These are phyloP conservation scores for Podospora pseudocomata DNA, from an alignment of 495 filamentous ascomycete genomes.

Conservation along the genomic window DNA sequence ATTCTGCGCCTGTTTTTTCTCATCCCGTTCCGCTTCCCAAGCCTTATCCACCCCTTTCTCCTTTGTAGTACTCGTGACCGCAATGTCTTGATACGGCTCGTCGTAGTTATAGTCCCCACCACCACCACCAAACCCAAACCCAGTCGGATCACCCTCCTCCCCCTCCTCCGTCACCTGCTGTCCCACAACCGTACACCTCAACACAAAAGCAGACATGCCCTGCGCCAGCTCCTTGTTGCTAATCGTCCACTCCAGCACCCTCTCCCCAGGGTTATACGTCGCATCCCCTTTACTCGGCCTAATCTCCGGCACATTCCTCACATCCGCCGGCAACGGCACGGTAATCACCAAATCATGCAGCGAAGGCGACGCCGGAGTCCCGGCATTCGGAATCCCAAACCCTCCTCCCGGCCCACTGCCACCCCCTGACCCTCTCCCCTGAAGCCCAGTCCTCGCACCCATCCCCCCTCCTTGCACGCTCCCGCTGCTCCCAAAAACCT, in stretches of 20 bases:
- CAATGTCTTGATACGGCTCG: conserved; percentile 48
- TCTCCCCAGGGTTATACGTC: conserved; percentile 66
- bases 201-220: conserved; percentile 61
- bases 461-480: neutral
- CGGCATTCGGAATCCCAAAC: conserved; percentile 30
- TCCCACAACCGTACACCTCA: conserved; percentile 77
- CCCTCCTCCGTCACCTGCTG: conserved; percentile 59
- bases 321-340: conserved; percentile 73
- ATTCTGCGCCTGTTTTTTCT: conserved; percentile 61
- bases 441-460: conserved; percentile 14
- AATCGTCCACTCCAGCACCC: conserved; percentile 78
- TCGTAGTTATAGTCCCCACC: conserved; percentile 60
- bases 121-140: conserved; percentile 40
- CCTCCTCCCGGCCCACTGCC: conserved; percentile 24
- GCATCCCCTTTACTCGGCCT: conserved; percentile 82
- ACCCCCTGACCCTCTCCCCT: conserved; percentile 43
- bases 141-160: conserved; percentile 50
- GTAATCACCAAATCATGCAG: conserved; percentile 79
- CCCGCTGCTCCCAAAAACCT: conserved; percentile 53
- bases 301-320: conserved; percentile 85
- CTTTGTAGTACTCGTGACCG: conserved; percentile 36
- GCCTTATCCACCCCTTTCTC: conserved; percentile 27
- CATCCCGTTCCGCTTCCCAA: conserved; percentile 44
- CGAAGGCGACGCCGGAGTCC: conserved; percentile 53
- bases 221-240: conserved; percentile 60